Percentiles rank a stretch among this genome's conserved stretches.
These are phyloP conservation scores for Prasinococcaceae sp. DNA, from an alignment of 139 green algal genomes.

Conservation along the genomic window DNA sequence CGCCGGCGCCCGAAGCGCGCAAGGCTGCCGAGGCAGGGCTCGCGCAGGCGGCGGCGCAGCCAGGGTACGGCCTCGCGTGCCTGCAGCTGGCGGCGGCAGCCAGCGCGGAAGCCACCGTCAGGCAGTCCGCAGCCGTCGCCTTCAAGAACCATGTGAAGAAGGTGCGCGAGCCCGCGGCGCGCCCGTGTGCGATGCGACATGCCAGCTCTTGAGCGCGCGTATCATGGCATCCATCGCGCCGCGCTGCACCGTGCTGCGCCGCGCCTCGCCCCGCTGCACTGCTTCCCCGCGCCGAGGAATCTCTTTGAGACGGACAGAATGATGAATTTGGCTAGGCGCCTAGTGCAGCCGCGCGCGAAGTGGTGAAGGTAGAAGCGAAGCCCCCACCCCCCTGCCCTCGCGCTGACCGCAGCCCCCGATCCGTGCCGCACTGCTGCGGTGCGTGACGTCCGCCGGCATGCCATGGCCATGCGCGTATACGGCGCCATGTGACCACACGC, in stretches of 20 bases:
- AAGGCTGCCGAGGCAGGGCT: slow-evolving; percentile 63
- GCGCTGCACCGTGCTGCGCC: too few relatives aligned
- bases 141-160: slow-evolving; percentile 96
- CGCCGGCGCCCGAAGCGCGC: slow-evolving; percentile 43
- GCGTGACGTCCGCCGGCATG: neutral
- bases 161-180: slow-evolving; percentile 42
- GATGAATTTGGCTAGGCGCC: neutral
- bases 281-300: too few relatives aligned
- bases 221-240: too few relatives aligned
- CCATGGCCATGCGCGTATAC: neutral
- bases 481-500: neutral
- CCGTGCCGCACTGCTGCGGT: neutral
- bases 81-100: slow-evolving; percentile 13
- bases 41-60: slow-evolving; percentile 41
- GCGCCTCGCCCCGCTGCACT: too few relatives aligned
- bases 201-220: neutral
- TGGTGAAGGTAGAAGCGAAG: neutral
- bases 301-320: neutral
- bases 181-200: neutral
- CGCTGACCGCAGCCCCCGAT: neutral
- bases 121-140: slow-evolving; percentile 77
- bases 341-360: too few relatives aligned
- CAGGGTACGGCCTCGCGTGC: slow-evolving; percentile 53
- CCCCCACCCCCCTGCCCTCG: neutral
- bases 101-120: slow-evolving; percentile 35